Evolutionary conservation across 2,329 filamentous ascomycete species (phyloP), one percentile per base, ranked within the genome.

Genomic region (Diaporthe citrichinensis): DNA sequence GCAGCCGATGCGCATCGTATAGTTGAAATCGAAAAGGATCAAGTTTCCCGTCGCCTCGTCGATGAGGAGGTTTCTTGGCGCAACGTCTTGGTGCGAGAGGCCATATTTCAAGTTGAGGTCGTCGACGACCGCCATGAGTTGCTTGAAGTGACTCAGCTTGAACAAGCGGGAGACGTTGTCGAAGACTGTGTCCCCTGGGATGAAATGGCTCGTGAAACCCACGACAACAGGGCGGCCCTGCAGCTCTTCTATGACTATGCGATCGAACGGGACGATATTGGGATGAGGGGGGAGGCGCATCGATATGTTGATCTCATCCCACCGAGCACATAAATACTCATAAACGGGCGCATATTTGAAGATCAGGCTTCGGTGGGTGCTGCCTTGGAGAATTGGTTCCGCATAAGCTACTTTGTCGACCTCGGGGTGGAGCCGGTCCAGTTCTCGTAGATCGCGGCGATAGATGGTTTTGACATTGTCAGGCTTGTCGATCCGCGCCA

Each of bases 1-100:
- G 46, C 55, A 36, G 12, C 75, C 76, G 25, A 84, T 81, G 25
- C 77, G 78, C 41, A 74, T 78, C 1, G 77, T 68, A 53, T 65
- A 81, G 74, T 83, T 81, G 73, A 85, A 85, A 78, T 86, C 84
- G 59, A 85, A 84, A 2, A 85, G 68, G 74, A 82, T 74, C 28
- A 85, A 67, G 5, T 76, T 73, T 67, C 84, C 78, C 39, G 81
- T 83, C 9, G 72, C 58, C 14, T 80, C 78, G 62, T 85, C 79
- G 39, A 85, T 73, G 1, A 85, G 69, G 7, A 86, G 78, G 74
- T 86, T 86, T 51, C 82, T 80, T 7, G 82, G 76, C 2, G 81
- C 79, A 53, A 86, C 80, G 72, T 85, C 84, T 75, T 84, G 81
- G 77, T 86, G 84, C 59, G 78, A 76, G 57, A 86, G 80, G 41